Percentiles rank a stretch among this genome's conserved stretches.
Conservation (phyloP, 352 stramenopile genomes). For the Thalassiosira gravida region DNA sequence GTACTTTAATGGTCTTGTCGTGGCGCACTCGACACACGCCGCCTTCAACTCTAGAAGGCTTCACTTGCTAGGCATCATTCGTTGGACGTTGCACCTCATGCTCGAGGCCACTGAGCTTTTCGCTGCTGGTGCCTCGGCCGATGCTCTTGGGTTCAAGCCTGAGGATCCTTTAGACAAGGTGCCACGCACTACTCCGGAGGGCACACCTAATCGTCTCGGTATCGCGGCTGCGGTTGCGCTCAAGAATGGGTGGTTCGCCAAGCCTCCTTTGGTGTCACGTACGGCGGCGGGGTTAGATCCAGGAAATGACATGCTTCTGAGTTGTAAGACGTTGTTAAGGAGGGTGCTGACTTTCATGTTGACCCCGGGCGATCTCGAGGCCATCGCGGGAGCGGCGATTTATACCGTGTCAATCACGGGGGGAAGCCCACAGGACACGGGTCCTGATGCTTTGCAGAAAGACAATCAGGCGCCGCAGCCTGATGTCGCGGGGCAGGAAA, state of each 20-base stretch:
- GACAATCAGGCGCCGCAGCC: constrained; percentile 11
- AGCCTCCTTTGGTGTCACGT: constrained; percentile 69
- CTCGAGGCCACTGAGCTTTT: constrained; percentile 85
- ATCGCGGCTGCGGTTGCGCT: constrained; percentile 37
- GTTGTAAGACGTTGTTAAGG: constrained; percentile 83
- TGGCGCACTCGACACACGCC: constrained; percentile 79
- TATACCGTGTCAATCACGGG: constrained; percentile 82
- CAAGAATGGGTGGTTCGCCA: constrained; percentile 70
- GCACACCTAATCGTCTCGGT: constrained; percentile 4
- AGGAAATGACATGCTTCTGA: constrained; percentile 77
- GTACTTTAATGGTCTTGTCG: constrained; percentile 83
- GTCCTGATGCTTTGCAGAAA: constrained; percentile 18
- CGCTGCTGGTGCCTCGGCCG: constrained; percentile 59
- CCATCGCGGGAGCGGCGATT: constrained; percentile 82
- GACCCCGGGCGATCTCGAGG: constrained; percentile 83
- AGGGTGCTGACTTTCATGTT: constrained; percentile 86
- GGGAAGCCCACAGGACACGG: constrained; percentile 33
- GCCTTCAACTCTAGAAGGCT: constrained; percentile 85
- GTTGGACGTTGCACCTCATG: constrained; percentile 86
- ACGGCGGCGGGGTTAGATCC: constrained; percentile 81
- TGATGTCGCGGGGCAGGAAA: constrained; percentile 41
- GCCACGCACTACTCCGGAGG: constrained; percentile 10
- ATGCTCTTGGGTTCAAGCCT: constrained; percentile 25
- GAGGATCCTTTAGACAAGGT: constrained; percentile 14
- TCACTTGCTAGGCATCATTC: constrained; percentile 83